phyloP scores from a whole-genome alignment of 352 stramenopile species.

The Globisporangium irregulare region DNA sequence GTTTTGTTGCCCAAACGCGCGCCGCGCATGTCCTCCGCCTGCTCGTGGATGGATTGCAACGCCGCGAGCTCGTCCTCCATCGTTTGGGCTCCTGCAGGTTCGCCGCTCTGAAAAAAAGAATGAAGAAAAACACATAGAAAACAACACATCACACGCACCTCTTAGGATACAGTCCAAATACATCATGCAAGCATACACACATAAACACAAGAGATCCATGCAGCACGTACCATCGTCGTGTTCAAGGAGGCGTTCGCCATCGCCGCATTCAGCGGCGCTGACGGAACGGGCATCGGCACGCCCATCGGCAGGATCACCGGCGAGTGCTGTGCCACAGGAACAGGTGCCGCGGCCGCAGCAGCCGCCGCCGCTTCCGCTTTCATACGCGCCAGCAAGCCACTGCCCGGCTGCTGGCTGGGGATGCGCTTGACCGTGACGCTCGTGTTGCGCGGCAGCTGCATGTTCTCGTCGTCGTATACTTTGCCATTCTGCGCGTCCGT shows the following conservation, averaged over 20 bases:
- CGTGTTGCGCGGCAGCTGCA: conserved; percentile 87
- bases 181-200: conserved; percentile 17
- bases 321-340: conserved; percentile 34
- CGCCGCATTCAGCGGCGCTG: conserved; percentile 26
- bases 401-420: conserved; percentile 73
- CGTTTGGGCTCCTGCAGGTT: conserved; percentile 54
- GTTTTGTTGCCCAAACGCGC: conserved; percentile 82
- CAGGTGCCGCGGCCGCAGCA: conserved; percentile 44
- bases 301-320: conserved; percentile 32
- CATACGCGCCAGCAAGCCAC: conserved; percentile 77
- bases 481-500: conserved; percentile 91
- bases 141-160: conserved; percentile 7
- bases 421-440: conserved; percentile 92
- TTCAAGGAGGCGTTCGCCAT: conserved; percentile 13
- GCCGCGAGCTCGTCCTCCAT: conserved; percentile 83
- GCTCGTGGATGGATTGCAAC: conserved; percentile 82
- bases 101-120: conserved; percentile 5
- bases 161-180: conserved; percentile 1
- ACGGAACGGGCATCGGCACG: conserved; percentile 26
- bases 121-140: not conserved
- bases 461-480: conserved; percentile 90
- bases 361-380: conserved; percentile 76
- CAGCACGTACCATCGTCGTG: conserved; percentile 14
- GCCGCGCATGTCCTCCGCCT: conserved; percentile 78
- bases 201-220: conserved; percentile 2